Conservation (phyloP, 371 early-diverging fungal species). For the Zopfochytrium polystomum region DNA sequence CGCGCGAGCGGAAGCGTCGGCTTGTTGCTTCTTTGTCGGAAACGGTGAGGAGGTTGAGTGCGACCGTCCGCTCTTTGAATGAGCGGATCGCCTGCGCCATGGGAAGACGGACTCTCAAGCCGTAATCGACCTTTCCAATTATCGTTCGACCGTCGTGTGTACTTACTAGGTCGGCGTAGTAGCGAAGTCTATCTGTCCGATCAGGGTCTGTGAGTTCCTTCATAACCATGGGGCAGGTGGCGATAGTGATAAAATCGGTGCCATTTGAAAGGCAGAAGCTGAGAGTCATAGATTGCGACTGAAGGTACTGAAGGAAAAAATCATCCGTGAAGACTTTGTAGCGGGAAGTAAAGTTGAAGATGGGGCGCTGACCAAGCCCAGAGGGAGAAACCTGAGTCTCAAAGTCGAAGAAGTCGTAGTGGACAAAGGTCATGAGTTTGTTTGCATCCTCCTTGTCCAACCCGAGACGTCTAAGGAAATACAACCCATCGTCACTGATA, state of each 20-base stretch:
- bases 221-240: slow-evolving; percentile 38
- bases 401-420: slow-evolving; percentile 53
- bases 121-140: slow-evolving; percentile 45
- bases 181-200: slow-evolving; percentile 37
- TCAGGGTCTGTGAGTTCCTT: slow-evolving; percentile 40
- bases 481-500: slow-evolving; percentile 38
- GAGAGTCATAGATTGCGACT: slow-evolving; percentile 38
- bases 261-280: slow-evolving; percentile 42
- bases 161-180: slow-evolving; percentile 44
- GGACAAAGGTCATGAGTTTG: slow-evolving; percentile 32
- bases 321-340: slow-evolving; percentile 48
- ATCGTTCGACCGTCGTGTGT: slow-evolving; percentile 35
- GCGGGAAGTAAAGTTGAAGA: slow-evolving; percentile 35
- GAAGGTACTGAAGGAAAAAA: slow-evolving; percentile 47
- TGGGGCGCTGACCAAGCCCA: slow-evolving; percentile 32
- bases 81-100: slow-evolving; percentile 45
- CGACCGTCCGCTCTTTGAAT: slow-evolving; percentile 45
- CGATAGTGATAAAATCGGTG: slow-evolving; percentile 35
- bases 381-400: slow-evolving; percentile 46
- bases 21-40: slow-evolving; percentile 17
- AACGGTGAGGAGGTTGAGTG: slow-evolving; percentile 42
- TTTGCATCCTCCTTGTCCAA: slow-evolving; percentile 7
- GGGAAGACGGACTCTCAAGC: slow-evolving; percentile 35
- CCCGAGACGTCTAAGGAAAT: slow-evolving; percentile 18
- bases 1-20: slow-evolving; percentile 19